Base-by-base conservation (phyloP, 2,329 filamentous ascomycete species). In the Epichloe sylvatica region DNA sequence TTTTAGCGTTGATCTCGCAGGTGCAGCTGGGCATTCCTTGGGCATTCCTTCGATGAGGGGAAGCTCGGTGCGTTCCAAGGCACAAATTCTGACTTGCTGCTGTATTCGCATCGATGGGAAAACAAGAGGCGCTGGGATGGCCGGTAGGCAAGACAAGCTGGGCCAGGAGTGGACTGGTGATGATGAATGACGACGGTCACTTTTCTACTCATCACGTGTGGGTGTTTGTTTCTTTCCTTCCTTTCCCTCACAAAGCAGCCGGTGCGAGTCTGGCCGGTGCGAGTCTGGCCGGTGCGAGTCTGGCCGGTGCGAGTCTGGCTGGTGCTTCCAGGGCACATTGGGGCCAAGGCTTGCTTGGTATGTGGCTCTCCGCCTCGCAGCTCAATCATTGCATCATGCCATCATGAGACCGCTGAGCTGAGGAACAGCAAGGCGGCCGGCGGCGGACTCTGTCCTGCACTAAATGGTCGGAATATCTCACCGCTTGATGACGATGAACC, bases 1-100 rank as follows among this genome's bases (percentile, higher is more conserved):
- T 38, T 25, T 35, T 38, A 49, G 47, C 46, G 45, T 52, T 45
- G 45, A 47, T 38, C 35, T 35, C 15, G 42, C 17, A 40, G 36
- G 34, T 36, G 35, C 23, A 33, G 17, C 17, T 42, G 42, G 42
- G 43, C 53, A 54, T 54, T 54, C 53, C 53, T 44, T 12, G 42
- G 42, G 40, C 53, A 54, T 54, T 54, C 53, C 53, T 44, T 12
- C 4, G 13, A 33, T 38, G 52, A 49, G 49, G 51, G 46, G 49
- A 37, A 46, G 34, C 37, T 49, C 21, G 21, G 39, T 45, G 33
- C 37, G 35, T 36, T 51, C 30, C 49, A 45, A 21, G 37, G 17
- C 45, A 30, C 7, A n/a, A 11, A 34, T 35, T 39, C 15, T 21
- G 44, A 33, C 12, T 37, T 12, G 36, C 33, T 12, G 36, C 33